These are phyloP conservation scores for Emericellopsis atlantica DNA, from an alignment of 2,329 filamentous ascomycete species.

Conservation along the genomic window DNA sequence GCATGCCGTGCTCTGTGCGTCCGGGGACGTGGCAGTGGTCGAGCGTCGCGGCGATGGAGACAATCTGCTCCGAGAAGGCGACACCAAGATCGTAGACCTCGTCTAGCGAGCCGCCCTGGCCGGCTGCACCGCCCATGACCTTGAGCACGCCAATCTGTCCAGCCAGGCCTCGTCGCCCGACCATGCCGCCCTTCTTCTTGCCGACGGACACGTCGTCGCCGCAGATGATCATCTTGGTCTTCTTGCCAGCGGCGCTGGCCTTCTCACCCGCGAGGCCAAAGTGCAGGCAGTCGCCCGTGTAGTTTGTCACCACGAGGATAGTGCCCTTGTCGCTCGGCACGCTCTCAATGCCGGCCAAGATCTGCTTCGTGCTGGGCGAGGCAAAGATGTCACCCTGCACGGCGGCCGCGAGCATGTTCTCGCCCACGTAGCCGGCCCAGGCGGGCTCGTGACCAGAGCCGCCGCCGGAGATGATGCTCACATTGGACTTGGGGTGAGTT, in stretches of 20 bases:
- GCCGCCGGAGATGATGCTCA: conserved; percentile 40
- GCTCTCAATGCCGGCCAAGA: conserved; percentile 42
- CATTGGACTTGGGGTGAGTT: conserved; percentile 26
- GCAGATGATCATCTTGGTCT: conserved; percentile 44
- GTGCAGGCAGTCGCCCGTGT: conserved; percentile 51
- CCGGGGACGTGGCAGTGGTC: conserved; percentile 50
- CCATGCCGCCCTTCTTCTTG: conserved; percentile 38
- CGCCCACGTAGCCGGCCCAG: conserved; percentile 51
- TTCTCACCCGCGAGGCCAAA: conserved; percentile 48
- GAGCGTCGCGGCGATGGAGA: conserved; percentile 44
- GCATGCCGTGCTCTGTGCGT: conserved; percentile 30
- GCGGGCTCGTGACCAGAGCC: conserved; percentile 49
- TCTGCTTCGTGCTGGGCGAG: conserved; percentile 49
- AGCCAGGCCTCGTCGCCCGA: conserved; percentile 48
- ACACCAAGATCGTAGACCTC: conserved; percentile 36
- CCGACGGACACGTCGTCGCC: conserved; percentile 55
- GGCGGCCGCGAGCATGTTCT: conserved; percentile 47
- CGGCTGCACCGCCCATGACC: conserved; percentile 37
- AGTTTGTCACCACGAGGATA: conserved; percentile 51
- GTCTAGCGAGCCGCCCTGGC: conserved; percentile 32
- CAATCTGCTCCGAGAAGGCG: conserved; percentile 35
- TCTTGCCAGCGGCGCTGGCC: conserved; percentile 39
- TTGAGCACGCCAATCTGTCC: conserved; percentile 50
- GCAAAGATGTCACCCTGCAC: conserved; percentile 53
- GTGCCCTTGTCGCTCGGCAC: conserved; percentile 42